phyloP scores from a whole-genome alignment of 805 yeast species.

The Saitoella complicata region DNA sequence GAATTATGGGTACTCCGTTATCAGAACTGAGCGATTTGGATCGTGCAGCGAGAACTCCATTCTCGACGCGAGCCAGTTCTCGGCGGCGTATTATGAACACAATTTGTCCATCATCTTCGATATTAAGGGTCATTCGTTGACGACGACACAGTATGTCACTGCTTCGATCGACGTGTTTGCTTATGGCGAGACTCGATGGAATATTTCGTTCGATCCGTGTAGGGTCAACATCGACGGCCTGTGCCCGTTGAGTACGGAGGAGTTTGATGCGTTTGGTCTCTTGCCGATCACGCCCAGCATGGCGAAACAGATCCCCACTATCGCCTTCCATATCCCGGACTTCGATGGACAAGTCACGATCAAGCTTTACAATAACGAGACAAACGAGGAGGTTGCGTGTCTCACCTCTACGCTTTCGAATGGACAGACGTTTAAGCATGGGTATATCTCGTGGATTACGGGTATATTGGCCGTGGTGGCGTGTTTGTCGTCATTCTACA shows the following conservation, averaged over 20 bases:
- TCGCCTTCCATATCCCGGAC: slow-evolving; percentile 22
- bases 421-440: slow-evolving; percentile 18
- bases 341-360: slow-evolving; percentile 19
- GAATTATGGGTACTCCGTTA: too few relatives aligned
- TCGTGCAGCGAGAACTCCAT: too few relatives aligned
- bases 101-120: slow-evolving; percentile 1
- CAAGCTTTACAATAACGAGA: slow-evolving; percentile 6
- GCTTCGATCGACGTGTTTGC: slow-evolving; percentile 10
- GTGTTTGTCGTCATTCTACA: slow-evolving; percentile 11
- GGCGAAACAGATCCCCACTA: slow-evolving; percentile 15
- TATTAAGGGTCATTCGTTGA: background rate
- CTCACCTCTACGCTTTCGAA: slow-evolving; percentile 17
- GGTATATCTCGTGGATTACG: slow-evolving; percentile 16
- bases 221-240: slow-evolving; percentile 16
- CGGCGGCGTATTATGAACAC: background rate
- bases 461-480: slow-evolving; percentile 20
- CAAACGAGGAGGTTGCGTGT: slow-evolving; percentile 15
- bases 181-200: slow-evolving; percentile 17
- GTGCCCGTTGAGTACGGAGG: slow-evolving; percentile 18
- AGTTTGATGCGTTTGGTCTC: slow-evolving; percentile 14
- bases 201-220: slow-evolving; percentile 19
- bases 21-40: too few relatives aligned
- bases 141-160: background rate
- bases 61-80: background rate
- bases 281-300: slow-evolving; percentile 19